Percentiles rank a stretch among this genome's conserved stretches.
These are phyloP conservation scores for Cordyceps javanica DNA, from an alignment of 2,329 filamentous ascomycete species.

Conservation along the genomic window DNA sequence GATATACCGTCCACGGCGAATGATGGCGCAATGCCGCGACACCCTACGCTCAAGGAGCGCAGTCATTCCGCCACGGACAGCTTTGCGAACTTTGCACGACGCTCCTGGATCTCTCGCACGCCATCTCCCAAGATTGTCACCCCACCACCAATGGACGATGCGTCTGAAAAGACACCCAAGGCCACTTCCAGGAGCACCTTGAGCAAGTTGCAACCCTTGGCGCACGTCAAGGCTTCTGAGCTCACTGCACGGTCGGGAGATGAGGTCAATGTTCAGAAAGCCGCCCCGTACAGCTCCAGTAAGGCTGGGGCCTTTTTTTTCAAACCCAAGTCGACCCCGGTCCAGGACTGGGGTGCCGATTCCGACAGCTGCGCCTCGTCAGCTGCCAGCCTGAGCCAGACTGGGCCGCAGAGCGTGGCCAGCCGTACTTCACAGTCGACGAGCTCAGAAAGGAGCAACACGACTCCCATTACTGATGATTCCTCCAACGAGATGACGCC, in stretches of 20 bases:
- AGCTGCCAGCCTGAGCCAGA: conserved; percentile 37
- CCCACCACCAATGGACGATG: conserved; percentile 20
- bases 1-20: conserved; percentile 22
- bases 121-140: conserved; percentile 37
- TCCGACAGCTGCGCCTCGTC: conserved; percentile 42
- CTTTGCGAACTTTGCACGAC: conserved; percentile 44
- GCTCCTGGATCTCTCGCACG: conserved; percentile 48
- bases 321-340: conserved; percentile 40
- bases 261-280: conserved; percentile 22
- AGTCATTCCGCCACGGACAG: conserved; percentile 37
- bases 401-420: conserved; percentile 32
- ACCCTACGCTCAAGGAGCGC: conserved; percentile 26
- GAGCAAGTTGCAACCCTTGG: conserved; percentile 18
- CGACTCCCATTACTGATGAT: conserved; percentile 34
- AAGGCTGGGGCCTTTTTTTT: conserved; percentile 44
- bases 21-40: conserved; percentile 16
- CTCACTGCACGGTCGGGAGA: neutral
- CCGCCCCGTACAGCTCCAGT: conserved; percentile 32
- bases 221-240: conserved; percentile 7
- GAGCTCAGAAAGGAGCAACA: conserved; percentile 31
- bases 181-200: conserved; percentile 20
- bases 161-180: conserved; percentile 20
- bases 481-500: conserved; percentile 40
- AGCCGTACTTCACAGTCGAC: conserved; percentile 33
- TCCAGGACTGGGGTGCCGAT: conserved; percentile 28